Evolutionary conservation across 306 rosid genomes (phyloP), one percentile per base, ranked within the genome.

Genomic region (Chamaecrista fasciculata): DNA sequence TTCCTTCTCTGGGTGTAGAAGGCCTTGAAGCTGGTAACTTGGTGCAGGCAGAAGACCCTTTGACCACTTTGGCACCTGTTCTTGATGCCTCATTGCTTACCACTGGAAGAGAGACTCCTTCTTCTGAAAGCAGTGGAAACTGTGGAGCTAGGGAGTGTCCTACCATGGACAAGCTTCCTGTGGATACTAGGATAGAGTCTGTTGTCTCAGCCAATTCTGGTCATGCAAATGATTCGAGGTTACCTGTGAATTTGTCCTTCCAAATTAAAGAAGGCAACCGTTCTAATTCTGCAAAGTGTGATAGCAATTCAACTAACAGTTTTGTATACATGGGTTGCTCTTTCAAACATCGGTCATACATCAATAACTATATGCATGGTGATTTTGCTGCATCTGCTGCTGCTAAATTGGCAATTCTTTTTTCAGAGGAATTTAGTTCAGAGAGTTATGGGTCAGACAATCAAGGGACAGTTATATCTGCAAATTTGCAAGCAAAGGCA

Each of bases 371-470:
- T 59, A 65, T 77, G 74, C 99, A 91, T 53, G 99, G 97, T 39
- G 96, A 94, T 14, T 91, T 88, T 81, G 95, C 99, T 79, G 96
- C 99, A 71, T 94, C 95, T 67, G 99, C 99, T 67, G 92, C 99
- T 77, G 82, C 87, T 58, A 87, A 87, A 80, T 76, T 88, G 69
- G 87, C 87, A 62, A 62, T 24, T 59, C 73, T 91, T 62, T 86
- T 88, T 46, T 84, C 97, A 44, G 97, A 94, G 80, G 99, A 89
- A 72, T 76, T 86, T 74, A 89, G 83, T 67, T 67, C 84, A 34
- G 96, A 87, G 28, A 74, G 72, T 40, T 87, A 79, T 66, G 79
- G 69, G 49, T 81, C 85, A 10, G 97, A 74, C 58, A 90, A 75
- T 76, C 69, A 77, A 23, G 85, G 82, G 81, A 91, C 86, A 81